A percentile compares a stretch with the other conserved stretches of the same genome.
Evolutionary conservation across 352 stramenopile genomes (phyloP).

Genomic region (Pythium brassicae): DNA sequence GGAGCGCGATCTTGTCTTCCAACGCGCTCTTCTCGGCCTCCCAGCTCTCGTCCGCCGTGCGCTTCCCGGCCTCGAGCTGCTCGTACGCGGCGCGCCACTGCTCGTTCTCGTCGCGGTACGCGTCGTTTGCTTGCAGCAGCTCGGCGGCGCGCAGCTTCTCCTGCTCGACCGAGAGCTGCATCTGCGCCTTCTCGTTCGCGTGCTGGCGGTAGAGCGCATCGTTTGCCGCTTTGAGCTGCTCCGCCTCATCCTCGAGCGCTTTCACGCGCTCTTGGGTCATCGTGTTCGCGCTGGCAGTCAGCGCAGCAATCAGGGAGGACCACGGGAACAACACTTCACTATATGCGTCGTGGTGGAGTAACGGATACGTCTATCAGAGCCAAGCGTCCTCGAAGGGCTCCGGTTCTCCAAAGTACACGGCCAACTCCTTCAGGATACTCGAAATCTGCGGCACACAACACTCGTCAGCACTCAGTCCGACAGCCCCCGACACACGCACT

Average conservation of each 20-base stretch:
- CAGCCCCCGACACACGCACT: not conserved
- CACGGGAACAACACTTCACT: too few relatives aligned
- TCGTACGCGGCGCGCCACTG: slow-evolving; percentile 62
- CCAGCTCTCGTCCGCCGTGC: slow-evolving; percentile 40
- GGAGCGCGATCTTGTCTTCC: slow-evolving; percentile 41
- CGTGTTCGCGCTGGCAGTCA: not conserved
- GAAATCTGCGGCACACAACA: not conserved
- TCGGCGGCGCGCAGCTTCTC: slow-evolving; percentile 43
- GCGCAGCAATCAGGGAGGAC: not conserved
- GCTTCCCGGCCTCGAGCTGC: slow-evolving; percentile 42
- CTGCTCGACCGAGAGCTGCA: slow-evolving; percentile 69
- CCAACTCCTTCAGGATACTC: not conserved
- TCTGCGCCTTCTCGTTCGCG: slow-evolving; percentile 72
- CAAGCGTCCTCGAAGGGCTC: not conserved
- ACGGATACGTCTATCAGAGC: too few relatives aligned
- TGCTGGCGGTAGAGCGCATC: slow-evolving; percentile 61
- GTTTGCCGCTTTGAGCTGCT: slow-evolving; percentile 45
- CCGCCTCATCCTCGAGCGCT: slow-evolving; percentile 45
- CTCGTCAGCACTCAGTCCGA: not conserved
- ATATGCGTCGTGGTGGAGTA: too few relatives aligned
- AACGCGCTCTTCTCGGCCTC: slow-evolving; percentile 41
- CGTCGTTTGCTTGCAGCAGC: slow-evolving; percentile 34
- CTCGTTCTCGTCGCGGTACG: slow-evolving; percentile 50
- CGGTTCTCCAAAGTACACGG: not conserved
- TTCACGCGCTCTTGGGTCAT: slow-evolving; percentile 31